A percentile compares a stretch with the other conserved stretches of the same genome.
phyloP scores from a whole-genome alignment of 169 alveolate species.

The Eimeria necatrix region DNA sequence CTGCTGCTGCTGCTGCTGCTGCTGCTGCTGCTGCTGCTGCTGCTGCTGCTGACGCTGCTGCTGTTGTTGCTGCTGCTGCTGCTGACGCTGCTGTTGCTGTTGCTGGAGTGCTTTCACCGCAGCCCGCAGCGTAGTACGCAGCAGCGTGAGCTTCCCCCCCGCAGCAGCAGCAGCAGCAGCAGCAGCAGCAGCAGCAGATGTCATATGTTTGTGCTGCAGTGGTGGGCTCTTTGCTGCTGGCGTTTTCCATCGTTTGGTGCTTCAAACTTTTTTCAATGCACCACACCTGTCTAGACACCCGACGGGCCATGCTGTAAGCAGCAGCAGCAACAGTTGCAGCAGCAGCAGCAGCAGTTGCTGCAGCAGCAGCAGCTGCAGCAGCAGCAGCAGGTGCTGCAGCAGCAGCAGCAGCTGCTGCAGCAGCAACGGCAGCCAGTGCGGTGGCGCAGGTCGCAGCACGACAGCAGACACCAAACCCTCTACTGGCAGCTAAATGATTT shows the following conservation, averaged over 20 bases:
- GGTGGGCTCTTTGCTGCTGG: slow-evolving; percentile 88
- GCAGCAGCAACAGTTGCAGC: slow-evolving; percentile 5
- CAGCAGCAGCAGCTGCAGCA: slow-evolving; percentile 24
- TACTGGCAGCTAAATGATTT: not conserved
- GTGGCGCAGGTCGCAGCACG: not conserved
- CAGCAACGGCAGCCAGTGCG: not conserved
- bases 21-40: slow-evolving; percentile 14
- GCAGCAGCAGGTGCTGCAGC: not conserved
- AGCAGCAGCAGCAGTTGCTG: not conserved
- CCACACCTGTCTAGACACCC: slow-evolving; percentile 94
- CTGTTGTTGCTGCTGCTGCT: no score
- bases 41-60: not conserved
- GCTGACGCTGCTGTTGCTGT: no score
- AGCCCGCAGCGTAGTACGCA: no score
- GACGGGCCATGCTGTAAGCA: slow-evolving; percentile 84
- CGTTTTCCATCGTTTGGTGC: slow-evolving; percentile 93
- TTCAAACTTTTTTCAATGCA: slow-evolving; percentile 93
- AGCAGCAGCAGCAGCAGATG: not conserved
- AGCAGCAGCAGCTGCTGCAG: not conserved
- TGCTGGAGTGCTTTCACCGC: no score
- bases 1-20: not conserved
- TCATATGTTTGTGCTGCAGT: slow-evolving; percentile 57
- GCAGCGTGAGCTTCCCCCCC: not conserved
- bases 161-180: not conserved
- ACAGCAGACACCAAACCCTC: not conserved